These are phyloP conservation scores for Apostasia ramifera DNA, from an alignment of 106 monocot species.

Conservation along the genomic window DNA sequence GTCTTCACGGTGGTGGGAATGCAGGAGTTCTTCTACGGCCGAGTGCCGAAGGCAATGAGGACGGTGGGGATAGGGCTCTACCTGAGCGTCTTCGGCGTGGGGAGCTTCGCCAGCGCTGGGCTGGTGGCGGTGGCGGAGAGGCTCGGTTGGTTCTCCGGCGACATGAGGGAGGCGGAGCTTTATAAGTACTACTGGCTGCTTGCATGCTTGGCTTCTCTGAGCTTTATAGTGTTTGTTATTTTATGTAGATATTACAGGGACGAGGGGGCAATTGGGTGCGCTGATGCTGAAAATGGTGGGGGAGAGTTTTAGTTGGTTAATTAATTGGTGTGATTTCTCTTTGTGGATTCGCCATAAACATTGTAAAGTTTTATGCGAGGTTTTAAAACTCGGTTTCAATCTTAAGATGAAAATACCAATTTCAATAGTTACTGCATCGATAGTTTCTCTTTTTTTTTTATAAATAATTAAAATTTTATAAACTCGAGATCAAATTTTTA, in stretches of 20 bases:
- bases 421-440: too few relatives aligned
- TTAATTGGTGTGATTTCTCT: too few relatives aligned
- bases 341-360: too few relatives aligned
- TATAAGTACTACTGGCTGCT: slow-evolving; percentile 90
- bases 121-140: slow-evolving; percentile 58
- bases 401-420: too few relatives aligned
- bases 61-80: slow-evolving; percentile 88
- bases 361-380: too few relatives aligned
- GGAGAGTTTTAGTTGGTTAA: too few relatives aligned
- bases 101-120: slow-evolving; percentile 62
- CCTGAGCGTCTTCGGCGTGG: slow-evolving; percentile 82
- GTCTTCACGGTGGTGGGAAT: slow-evolving; percentile 90
- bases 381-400: too few relatives aligned
- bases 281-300: neutral
- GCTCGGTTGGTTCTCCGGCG: slow-evolving; percentile 71
- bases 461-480: too few relatives aligned
- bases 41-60: slow-evolving; percentile 65
- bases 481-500: too few relatives aligned
- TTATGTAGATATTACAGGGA: slow-evolving; percentile 36
- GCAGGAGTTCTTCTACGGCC: slow-evolving; percentile 92
- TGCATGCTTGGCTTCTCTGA: slow-evolving; percentile 44
- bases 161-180: slow-evolving; percentile 49
- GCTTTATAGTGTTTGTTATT: slow-evolving; percentile 56
- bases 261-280: neutral
- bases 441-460: too few relatives aligned